Conservation (phyloP, 2,329 filamentous ascomycete genomes). For the Monilinia fructicola region DNA sequence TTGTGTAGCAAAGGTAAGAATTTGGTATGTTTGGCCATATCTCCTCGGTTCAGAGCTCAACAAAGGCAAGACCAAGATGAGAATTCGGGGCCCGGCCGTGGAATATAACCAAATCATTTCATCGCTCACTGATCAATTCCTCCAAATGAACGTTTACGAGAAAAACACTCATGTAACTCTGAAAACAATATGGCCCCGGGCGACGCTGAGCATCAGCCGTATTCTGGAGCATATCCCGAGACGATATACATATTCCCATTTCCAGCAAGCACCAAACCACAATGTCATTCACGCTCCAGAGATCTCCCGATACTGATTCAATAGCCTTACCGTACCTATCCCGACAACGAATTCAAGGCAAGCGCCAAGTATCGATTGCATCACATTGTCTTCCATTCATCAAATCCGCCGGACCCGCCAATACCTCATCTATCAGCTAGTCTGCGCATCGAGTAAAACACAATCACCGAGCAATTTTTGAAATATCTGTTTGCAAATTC, state of each 20-base stretch:
- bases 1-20: conserved; percentile 8
- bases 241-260: not conserved
- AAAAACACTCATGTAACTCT: not conserved
- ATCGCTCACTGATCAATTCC: not conserved
- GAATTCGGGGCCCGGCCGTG: not conserved
- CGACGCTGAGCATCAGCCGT: not conserved
- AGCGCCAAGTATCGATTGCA: not conserved
- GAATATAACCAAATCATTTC: not conserved
- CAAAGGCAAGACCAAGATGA: not conserved
- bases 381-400: not conserved
- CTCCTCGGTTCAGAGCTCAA: not conserved
- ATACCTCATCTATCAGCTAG: not conserved
- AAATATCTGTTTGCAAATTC: not conserved
- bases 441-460: not conserved
- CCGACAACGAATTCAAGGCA: not conserved
- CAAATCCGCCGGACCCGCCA: not conserved
- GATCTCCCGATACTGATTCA: not conserved
- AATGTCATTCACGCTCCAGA: too few species aligned
- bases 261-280: not conserved
- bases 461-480: too few species aligned
- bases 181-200: not conserved
- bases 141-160: not conserved
- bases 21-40: conserved; percentile 1
- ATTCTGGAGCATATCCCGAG: not conserved
- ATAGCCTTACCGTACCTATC: not conserved